Percentiles rank a stretch among this genome's conserved stretches.
Conservation (phyloP, 495 filamentous ascomycete genomes). For the Talaromyces nanjingensis region DNA sequence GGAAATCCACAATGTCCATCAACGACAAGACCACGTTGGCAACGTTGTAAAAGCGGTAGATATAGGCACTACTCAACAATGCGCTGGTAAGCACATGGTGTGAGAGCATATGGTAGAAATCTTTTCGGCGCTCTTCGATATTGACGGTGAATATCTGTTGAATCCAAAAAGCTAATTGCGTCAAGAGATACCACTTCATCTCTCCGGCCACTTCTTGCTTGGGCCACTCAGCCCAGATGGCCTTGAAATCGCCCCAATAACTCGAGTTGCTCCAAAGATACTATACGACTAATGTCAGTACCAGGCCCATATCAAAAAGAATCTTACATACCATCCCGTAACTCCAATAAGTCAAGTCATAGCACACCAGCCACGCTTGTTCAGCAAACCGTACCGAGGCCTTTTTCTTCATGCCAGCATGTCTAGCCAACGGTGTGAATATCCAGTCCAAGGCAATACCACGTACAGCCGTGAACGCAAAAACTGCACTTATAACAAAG, state of each 20-base stretch:
- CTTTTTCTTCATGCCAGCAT: constrained; percentile 64
- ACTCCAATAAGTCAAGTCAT: constrained; percentile 71
- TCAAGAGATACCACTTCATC: constrained; percentile 87
- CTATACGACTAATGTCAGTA: constrained; percentile 38
- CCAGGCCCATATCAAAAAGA: neutral
- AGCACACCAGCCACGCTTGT: constrained; percentile 83
- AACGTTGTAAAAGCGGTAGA: constrained; percentile 75
- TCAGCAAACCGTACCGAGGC: constrained; percentile 76
- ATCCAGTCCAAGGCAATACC: constrained; percentile 83
- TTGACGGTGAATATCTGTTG: constrained; percentile 93
- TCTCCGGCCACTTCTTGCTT: constrained; percentile 60
- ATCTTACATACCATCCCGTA: constrained; percentile 68
- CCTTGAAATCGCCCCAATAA: constrained; percentile 69
- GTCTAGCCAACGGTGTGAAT: constrained; percentile 64
- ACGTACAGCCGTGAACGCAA: constrained; percentile 79
- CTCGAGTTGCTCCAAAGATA: constrained; percentile 72
- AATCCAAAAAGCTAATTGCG: constrained; percentile 86
- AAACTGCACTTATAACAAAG: constrained; percentile 70
- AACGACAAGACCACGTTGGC: constrained; percentile 83
- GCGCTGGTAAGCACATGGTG: constrained; percentile 87
- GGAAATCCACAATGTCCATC: constrained; percentile 90
- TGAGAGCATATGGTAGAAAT: constrained; percentile 90
- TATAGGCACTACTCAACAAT: constrained; percentile 73
- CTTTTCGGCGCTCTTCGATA: constrained; percentile 88
- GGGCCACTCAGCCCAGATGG: constrained; percentile 83